Percentiles rank a stretch among this genome's conserved stretches.
Evolutionary conservation across 2,329 filamentous ascomycete species (phyloP).

Genomic region (Neopestalotiopsis sp.): DNA sequence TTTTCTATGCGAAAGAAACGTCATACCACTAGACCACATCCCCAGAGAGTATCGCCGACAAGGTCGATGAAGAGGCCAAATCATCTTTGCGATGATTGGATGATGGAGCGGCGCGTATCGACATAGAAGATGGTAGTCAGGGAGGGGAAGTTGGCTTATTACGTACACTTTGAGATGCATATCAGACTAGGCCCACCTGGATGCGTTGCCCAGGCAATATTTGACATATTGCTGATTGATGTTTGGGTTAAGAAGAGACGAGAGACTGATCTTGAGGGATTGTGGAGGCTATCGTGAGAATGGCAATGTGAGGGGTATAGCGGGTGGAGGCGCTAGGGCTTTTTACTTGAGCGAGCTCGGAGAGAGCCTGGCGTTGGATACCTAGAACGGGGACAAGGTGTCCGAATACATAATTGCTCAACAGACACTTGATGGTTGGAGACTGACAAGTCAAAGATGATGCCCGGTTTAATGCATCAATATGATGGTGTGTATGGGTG

Average conservation of each 20-base stretch:
- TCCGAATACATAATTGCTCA: background rate
- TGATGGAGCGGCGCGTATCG: background rate
- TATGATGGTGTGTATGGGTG: too few relatives aligned
- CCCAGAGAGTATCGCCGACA: conserved; percentile 1
- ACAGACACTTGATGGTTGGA: too few relatives aligned
- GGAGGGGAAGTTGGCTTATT: background rate
- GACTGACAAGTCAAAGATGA: too few relatives aligned
- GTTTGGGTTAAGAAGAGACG: background rate
- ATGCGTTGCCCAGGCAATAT: background rate
- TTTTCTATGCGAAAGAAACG: conserved; percentile 23
- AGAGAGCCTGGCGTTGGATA: background rate
- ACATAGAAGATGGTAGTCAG: background rate
- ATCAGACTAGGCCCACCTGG: background rate
- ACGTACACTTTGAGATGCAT: background rate
- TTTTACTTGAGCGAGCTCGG: background rate
- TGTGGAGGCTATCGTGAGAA: conserved; percentile 8
- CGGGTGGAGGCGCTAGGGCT: background rate
- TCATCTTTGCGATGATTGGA: background rate
- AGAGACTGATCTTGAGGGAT: background rate
- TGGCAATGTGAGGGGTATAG: background rate
- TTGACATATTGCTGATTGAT: background rate
- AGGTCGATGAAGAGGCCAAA: background rate
- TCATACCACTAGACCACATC: conserved; percentile 21
- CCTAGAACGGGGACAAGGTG: background rate
- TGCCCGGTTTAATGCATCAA: too few relatives aligned